Conservation (phyloP, 176 grass and related monocot species). For the Phragmites australis region DNA sequence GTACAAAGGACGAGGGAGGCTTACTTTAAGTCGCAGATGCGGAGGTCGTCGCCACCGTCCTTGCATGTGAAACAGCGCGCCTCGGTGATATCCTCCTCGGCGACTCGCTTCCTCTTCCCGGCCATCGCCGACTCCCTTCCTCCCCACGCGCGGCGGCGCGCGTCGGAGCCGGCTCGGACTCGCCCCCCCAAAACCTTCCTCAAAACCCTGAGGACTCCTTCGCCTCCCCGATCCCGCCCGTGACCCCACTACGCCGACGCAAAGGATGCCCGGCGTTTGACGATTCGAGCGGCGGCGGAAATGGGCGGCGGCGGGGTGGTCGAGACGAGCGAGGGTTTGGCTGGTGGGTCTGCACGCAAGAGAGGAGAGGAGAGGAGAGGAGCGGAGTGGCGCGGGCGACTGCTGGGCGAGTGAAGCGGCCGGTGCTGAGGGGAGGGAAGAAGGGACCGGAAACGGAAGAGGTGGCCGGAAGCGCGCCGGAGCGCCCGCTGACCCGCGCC, state of each 20-base stretch:
- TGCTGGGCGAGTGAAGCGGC: not conserved
- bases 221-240: not conserved
- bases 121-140: slow-evolving; percentile 10
- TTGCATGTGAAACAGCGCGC: slow-evolving; percentile 80
- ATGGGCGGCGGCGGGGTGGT: not conserved
- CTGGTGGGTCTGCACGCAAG: not conserved
- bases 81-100: slow-evolving; percentile 48
- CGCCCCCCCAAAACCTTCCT: not conserved
- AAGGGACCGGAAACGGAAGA: not conserved
- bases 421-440: not conserved
- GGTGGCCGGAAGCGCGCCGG: not conserved
- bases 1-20: not conserved
- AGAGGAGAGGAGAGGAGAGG: not conserved
- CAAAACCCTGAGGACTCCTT: not conserved
- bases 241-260: not conserved
- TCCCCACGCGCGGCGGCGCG: not conserved
- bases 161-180: not conserved
- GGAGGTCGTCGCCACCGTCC: slow-evolving; percentile 58
- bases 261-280: not conserved
- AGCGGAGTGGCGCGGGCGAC: not conserved
- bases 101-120: slow-evolving; percentile 18
- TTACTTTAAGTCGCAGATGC: slow-evolving; percentile 66
- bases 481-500: not conserved
- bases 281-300: not conserved
- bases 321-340: not conserved